A percentile compares a stretch with the other conserved stretches of the same genome.
phyloP scores from a whole-genome alignment of 2,329 filamentous ascomycete species.

The Pseudogymnoascus sp. region DNA sequence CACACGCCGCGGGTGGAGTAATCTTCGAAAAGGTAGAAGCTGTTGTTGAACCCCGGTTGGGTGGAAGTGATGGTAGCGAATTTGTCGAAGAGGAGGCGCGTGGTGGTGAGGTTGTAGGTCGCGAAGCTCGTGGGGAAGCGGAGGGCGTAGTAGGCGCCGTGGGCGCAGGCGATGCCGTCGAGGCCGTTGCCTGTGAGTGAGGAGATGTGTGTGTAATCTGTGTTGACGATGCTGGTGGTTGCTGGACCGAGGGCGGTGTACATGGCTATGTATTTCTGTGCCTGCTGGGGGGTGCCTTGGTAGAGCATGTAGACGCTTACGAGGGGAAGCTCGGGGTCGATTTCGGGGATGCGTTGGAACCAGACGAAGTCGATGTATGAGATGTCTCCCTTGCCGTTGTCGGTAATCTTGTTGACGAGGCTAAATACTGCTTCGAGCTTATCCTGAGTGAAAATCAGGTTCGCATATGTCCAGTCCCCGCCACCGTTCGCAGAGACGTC shows the following conservation, averaged over 20 bases:
- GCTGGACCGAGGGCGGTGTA: neutral
- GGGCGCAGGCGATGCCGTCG: neutral
- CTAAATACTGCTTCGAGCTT: slow-evolving; percentile 29
- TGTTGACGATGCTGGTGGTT: neutral
- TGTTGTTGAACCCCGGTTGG: neutral
- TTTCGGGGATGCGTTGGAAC: slow-evolving; percentile 32
- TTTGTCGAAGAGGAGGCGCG: slow-evolving; percentile 17
- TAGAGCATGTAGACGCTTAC: slow-evolving; percentile 31
- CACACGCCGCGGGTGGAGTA: slow-evolving; percentile 41
- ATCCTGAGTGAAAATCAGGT: slow-evolving; percentile 23
- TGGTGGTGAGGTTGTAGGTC: slow-evolving; percentile 5
- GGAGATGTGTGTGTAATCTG: neutral
- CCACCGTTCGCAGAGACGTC: neutral
- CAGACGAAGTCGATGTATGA: slow-evolving; percentile 41
- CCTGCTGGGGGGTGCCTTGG: slow-evolving; percentile 25
- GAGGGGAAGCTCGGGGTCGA: slow-evolving; percentile 30
- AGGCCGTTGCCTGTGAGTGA: neutral
- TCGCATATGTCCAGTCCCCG: neutral
- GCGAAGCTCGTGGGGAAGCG: slow-evolving; percentile 9
- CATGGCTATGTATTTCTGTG: neutral
- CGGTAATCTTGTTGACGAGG: neutral
- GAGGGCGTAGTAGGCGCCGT: neutral
- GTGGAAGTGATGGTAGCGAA: slow-evolving; percentile 13
- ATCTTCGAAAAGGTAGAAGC: slow-evolving; percentile 42
- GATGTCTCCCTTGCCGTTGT: slow-evolving; percentile 11